phyloP scores from a whole-genome alignment of 805 yeast species.

The Teunomyces cretensis region DNA sequence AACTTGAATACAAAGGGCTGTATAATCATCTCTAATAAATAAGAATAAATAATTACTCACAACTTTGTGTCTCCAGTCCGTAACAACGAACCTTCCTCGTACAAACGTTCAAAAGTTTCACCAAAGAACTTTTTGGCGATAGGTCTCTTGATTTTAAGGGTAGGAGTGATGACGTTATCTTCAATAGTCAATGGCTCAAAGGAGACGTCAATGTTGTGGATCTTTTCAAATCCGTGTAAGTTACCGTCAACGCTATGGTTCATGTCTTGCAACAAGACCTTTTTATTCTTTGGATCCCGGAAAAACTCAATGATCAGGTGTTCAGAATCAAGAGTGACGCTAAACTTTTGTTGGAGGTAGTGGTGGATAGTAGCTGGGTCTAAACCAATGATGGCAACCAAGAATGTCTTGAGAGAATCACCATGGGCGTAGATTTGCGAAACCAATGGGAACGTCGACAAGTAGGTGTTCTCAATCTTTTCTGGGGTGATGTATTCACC shows the following conservation, averaged over 20 bases:
- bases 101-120: slow-evolving; percentile 27
- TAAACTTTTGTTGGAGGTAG: slow-evolving; percentile 9
- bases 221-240: slow-evolving; percentile 33
- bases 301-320: slow-evolving; percentile 12
- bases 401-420: slow-evolving; percentile 52
- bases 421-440: slow-evolving; percentile 65
- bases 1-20: not conserved
- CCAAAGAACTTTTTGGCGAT: slow-evolving; percentile 29
- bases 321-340: slow-evolving; percentile 10
- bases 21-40: not conserved
- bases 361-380: slow-evolving; percentile 39
- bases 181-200: slow-evolving; percentile 46
- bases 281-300: slow-evolving; percentile 17
- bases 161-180: slow-evolving; percentile 67
- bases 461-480: slow-evolving; percentile 64
- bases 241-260: slow-evolving; percentile 18
- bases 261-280: slow-evolving; percentile 20
- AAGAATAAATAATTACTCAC: slow-evolving; percentile 1
- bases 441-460: slow-evolving; percentile 49
- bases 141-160: slow-evolving; percentile 52
- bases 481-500: slow-evolving; percentile 72
- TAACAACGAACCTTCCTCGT: slow-evolving; percentile 35
- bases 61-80: slow-evolving; percentile 5
- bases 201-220: slow-evolving; percentile 28
- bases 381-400: slow-evolving; percentile 64